Conservation (phyloP, 2,329 filamentous ascomycete genomes). For the Diaporthe ampelina region DNA sequence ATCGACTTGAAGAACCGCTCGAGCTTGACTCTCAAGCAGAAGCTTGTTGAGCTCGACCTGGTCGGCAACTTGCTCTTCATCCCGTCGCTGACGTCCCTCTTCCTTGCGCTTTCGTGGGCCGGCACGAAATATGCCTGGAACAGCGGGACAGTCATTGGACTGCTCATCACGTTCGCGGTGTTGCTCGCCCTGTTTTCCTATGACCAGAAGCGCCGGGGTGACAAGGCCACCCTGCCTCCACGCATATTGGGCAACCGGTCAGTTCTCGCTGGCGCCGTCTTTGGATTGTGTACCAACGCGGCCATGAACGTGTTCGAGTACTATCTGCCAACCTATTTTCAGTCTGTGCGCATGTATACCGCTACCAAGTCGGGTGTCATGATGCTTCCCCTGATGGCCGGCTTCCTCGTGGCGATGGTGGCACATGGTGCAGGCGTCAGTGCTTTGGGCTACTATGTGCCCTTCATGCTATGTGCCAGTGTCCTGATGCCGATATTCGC, state of each 20-base stretch:
- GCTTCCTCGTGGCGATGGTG: constrained; percentile 52
- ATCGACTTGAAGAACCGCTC: constrained; percentile 26
- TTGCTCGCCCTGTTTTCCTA: constrained; percentile 48
- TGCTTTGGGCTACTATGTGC: constrained; percentile 46
- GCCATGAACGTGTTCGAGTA: constrained; percentile 45
- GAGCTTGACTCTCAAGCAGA: constrained; percentile 43
- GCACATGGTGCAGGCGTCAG: constrained; percentile 52
- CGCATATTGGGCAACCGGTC: constrained; percentile 46
- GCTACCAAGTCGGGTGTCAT: constrained; percentile 51
- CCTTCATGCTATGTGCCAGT: constrained; percentile 36
- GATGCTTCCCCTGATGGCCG: constrained; percentile 54
- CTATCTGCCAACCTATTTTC: constrained; percentile 58
- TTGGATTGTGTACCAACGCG: constrained; percentile 47
- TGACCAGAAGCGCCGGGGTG: constrained; percentile 53
- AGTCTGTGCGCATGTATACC: constrained; percentile 52
- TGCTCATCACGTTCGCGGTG: constrained; percentile 46
- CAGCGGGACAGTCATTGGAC: constrained; percentile 49
- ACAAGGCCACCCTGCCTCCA: constrained; percentile 47
- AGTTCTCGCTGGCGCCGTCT: constrained; percentile 51
- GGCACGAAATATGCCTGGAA: constrained; percentile 54
- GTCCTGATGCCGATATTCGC: constrained; percentile 38
- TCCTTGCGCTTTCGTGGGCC: constrained; percentile 58
- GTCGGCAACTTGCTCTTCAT: constrained; percentile 48
- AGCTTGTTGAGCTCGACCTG: constrained; percentile 55
- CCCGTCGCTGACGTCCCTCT: constrained; percentile 43